Evolutionary conservation across 1,139 yeast genomes (phyloP).

Genomic region (Cylindricascospora bacillispora): DNA sequence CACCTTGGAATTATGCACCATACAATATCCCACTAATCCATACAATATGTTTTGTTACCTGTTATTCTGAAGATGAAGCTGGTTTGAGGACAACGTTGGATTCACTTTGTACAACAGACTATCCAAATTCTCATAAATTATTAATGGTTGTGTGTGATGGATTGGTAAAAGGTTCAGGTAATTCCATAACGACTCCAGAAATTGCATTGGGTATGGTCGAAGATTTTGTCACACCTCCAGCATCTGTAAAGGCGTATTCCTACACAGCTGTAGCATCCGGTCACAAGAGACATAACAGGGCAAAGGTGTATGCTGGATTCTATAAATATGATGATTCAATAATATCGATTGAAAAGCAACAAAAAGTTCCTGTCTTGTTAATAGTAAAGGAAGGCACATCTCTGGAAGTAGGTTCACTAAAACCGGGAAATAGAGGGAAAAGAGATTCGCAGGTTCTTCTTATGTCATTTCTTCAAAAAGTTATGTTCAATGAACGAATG

Average conservation of each 20-base stretch:
- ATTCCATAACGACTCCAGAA: slow-evolving; percentile 77
- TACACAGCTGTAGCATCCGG: slow-evolving; percentile 95
- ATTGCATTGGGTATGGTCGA: slow-evolving; percentile 79
- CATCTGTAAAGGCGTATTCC: slow-evolving; percentile 68
- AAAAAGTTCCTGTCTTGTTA: slow-evolving; percentile 70
- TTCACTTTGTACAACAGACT: slow-evolving; percentile 84
- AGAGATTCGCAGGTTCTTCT: slow-evolving; percentile 91
- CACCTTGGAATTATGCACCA: slow-evolving; percentile 82
- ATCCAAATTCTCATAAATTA: slow-evolving; percentile 87
- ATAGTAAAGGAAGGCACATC: slow-evolving; percentile 92
- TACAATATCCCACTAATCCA: slow-evolving; percentile 81
- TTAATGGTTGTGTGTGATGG: slow-evolving; percentile 86
- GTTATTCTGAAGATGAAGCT: slow-evolving; percentile 87
- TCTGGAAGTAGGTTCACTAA: slow-evolving; percentile 58
- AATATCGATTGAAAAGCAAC: slow-evolving; percentile 71
- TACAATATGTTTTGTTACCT: slow-evolving; percentile 72
- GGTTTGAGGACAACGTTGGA: slow-evolving; percentile 83
- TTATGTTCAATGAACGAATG: slow-evolving; percentile 95
- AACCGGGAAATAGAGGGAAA: slow-evolving; percentile 97
- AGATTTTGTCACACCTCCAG: slow-evolving; percentile 63
- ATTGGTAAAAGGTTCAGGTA: slow-evolving; percentile 84
- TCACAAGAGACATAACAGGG: slow-evolving; percentile 88
- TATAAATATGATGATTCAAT: slow-evolving; percentile 69
- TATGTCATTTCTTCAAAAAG: slow-evolving; percentile 84
- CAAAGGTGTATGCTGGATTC: slow-evolving; percentile 88